phyloP scores from a whole-genome alignment of 306 rosid genomes.

The Vigna unguiculata region DNA sequence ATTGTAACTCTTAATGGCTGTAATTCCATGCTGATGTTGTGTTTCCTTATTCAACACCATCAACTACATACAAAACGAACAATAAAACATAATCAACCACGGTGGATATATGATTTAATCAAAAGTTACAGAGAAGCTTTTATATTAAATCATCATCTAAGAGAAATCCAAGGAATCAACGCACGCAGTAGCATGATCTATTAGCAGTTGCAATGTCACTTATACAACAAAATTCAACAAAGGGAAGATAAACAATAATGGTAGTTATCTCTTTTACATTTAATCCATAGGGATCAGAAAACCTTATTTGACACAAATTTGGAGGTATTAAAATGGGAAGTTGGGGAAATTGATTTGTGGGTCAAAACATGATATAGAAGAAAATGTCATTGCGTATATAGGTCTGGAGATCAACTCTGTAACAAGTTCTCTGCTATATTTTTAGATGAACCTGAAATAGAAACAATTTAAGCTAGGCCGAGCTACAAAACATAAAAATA shows the following conservation, averaged over 20 bases:
- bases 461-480: not conserved
- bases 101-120: not conserved
- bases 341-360: not conserved
- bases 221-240: constrained; percentile 26
- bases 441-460: not conserved
- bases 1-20: constrained; percentile 52
- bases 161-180: not conserved
- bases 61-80: constrained; percentile 48
- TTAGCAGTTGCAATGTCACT: constrained; percentile 13
- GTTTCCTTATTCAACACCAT: constrained; percentile 64
- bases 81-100: constrained; percentile 15
- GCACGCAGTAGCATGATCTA: constrained; percentile 3
- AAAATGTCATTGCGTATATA: not conserved
- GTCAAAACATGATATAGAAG: not conserved
- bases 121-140: not conserved
- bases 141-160: not conserved
- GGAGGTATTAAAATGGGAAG: not conserved
- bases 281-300: not conserved
- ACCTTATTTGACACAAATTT: not conserved
- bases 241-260: constrained; percentile 8
- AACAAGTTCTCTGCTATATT: not conserved
- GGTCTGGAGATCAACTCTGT: constrained; percentile 8
- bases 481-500: not conserved
- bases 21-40: constrained; percentile 51
- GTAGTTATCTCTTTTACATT: not conserved